These are phyloP conservation scores for Ustilago bromivora DNA, from an alignment of 1,284 basidiomycete genomes.

Conservation along the genomic window DNA sequence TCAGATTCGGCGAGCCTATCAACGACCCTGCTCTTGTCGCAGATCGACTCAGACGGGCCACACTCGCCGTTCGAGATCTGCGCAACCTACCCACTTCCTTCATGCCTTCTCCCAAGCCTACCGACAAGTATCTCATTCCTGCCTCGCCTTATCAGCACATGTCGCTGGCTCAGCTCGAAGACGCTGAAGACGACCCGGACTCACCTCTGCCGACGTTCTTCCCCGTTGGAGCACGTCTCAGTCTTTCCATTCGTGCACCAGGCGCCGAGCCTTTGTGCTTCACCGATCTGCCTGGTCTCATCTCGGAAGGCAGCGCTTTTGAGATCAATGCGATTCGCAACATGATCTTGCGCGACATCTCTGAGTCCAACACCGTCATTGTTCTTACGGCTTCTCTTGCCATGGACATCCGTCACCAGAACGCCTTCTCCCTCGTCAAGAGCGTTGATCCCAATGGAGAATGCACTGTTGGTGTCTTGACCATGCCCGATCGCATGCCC, in stretches of 20 bases:
- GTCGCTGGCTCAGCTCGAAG: constrained; percentile 15
- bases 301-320: constrained; percentile 9
- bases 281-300: constrained; percentile 33
- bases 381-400: constrained; percentile 22
- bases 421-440: constrained; percentile 16
- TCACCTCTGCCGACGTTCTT: constrained; percentile 20
- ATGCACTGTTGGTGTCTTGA: constrained; percentile 32
- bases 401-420: constrained; percentile 22
- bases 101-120: neutral
- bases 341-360: constrained; percentile 29
- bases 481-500: constrained; percentile 36
- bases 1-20: constrained; percentile 22
- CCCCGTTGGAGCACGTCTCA: constrained; percentile 13
- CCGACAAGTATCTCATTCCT: neutral
- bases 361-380: constrained; percentile 15
- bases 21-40: constrained; percentile 18
- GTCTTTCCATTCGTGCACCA: constrained; percentile 11
- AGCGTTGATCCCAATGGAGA: constrained; percentile 5
- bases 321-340: constrained; percentile 17
- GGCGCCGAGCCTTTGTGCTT: constrained; percentile 29
- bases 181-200: constrained; percentile 21
- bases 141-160: constrained; percentile 11
- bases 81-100: neutral
- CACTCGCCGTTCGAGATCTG: constrained; percentile 20
- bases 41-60: constrained; percentile 27